phyloP scores from a whole-genome alignment of 345 rosid genomes.

The Orychophragmus violaceus region DNA sequence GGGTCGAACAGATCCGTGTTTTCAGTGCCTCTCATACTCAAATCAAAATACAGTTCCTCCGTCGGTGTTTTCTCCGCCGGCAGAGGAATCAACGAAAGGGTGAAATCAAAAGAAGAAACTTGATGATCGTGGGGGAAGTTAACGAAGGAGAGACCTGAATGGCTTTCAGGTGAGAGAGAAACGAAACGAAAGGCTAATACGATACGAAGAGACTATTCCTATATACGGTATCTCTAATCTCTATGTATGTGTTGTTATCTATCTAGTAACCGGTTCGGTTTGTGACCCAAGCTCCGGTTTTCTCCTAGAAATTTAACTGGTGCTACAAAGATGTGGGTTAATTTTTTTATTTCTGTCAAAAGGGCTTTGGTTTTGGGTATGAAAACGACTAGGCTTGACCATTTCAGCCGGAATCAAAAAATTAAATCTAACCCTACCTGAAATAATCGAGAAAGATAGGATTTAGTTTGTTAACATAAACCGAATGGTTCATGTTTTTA shows the following conservation, averaged over 20 bases:
- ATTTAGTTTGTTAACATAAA: no score
- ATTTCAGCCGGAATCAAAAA: no score
- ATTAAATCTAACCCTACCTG: no score
- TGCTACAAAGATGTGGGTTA: no score
- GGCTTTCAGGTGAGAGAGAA: background rate
- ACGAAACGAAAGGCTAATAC: slow-evolving; percentile 9
- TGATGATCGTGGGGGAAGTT: background rate
- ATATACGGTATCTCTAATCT: no score
- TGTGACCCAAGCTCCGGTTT: background rate
- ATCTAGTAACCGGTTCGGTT: slow-evolving; percentile 11
- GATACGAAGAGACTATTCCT: background rate
- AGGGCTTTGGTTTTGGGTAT: no score
- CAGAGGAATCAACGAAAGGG: background rate
- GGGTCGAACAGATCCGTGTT: slow-evolving; percentile 79
- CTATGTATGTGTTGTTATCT: no score
- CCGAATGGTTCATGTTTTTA: no score
- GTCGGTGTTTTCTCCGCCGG: background rate
- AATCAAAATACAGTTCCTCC: background rate
- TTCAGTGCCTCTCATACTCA: slow-evolving; percentile 11
- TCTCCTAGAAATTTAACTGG: no score
- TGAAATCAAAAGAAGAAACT: background rate
- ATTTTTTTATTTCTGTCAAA: no score
- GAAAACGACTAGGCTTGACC: no score
- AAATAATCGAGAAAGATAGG: no score
- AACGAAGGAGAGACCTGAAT: slow-evolving; percentile 1